Conservation (phyloP, 2,329 filamentous ascomycete genomes). For the Aspergillus cejpii region DNA sequence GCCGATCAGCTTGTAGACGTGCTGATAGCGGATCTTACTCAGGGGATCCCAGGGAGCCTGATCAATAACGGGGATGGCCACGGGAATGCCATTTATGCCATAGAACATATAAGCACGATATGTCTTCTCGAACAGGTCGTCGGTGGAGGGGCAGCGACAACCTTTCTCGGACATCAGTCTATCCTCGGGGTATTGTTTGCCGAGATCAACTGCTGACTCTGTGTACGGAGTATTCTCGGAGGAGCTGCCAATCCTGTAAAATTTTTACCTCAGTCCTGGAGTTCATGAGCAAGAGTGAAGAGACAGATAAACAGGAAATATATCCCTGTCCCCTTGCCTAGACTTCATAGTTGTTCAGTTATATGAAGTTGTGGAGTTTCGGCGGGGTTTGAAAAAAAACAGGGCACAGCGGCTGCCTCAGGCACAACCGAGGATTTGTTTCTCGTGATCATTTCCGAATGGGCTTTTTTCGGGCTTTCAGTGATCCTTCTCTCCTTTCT, state of each 20-base stretch:
- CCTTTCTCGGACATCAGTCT: conserved; percentile 7
- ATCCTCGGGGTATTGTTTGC: conserved; percentile 27
- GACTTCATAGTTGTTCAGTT: too few relatives aligned
- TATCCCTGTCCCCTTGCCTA: too few relatives aligned
- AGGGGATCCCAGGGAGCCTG: conserved; percentile 87
- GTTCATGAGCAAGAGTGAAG: too few relatives aligned
- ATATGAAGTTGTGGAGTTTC: too few relatives aligned
- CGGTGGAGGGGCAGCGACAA: conserved; percentile 48
- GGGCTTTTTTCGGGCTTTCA: neutral
- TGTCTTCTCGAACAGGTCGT: conserved; percentile 92
- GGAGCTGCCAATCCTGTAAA: too few relatives aligned
- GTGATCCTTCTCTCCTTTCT: neutral
- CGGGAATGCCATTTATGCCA: conserved; percentile 81
- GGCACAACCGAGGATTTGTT: conserved; percentile 4
- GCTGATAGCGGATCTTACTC: conserved; percentile 85
- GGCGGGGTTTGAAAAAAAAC: too few relatives aligned
- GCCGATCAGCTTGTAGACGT: conserved; percentile 89
- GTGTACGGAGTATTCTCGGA: too few relatives aligned
- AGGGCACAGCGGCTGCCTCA: conserved; percentile 21
- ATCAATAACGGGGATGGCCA: conserved; percentile 91
- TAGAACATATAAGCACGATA: conserved; percentile 96
- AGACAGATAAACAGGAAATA: too few relatives aligned
- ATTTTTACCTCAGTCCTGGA: too few relatives aligned
- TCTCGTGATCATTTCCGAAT: neutral
- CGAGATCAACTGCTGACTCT: conserved; percentile 20